Conservation (phyloP, 1,284 basidiomycete species). For the Pascua sp. region DNA sequence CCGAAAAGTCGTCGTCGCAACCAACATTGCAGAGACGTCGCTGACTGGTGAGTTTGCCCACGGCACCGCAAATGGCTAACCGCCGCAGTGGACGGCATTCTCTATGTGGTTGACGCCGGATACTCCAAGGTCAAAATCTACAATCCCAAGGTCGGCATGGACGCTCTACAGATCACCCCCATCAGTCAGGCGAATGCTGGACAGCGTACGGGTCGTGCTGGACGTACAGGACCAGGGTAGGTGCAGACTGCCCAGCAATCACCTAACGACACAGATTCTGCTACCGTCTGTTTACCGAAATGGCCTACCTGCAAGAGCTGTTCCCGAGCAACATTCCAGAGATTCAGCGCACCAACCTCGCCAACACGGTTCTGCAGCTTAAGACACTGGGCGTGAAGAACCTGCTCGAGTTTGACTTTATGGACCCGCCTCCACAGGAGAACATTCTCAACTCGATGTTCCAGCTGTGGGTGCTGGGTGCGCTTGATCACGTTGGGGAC, state of each 20-base stretch:
- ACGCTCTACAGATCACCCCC: slow-evolving; percentile 95
- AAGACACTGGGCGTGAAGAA: slow-evolving; percentile 94
- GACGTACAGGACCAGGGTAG: slow-evolving; percentile 87
- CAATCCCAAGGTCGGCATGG: slow-evolving; percentile 99
- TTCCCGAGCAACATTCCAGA: slow-evolving; percentile 97
- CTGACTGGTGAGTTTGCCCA: slow-evolving; percentile 63
- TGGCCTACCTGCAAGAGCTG: slow-evolving; percentile 91
- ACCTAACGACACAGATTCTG: slow-evolving; percentile 56
- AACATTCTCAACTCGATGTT: slow-evolving; percentile 98
- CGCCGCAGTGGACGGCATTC: slow-evolving; percentile 82
- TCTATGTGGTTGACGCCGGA: slow-evolving; percentile 93
- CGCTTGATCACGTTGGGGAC: slow-evolving; percentile 95
- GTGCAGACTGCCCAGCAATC: neutral
- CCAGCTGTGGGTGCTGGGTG: slow-evolving; percentile 97
- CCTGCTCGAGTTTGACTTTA: slow-evolving; percentile 96
- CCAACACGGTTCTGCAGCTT: slow-evolving; percentile 89
- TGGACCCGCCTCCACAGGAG: slow-evolving; percentile 88
- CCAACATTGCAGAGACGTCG: slow-evolving; percentile 98
- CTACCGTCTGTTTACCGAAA: slow-evolving; percentile 95
- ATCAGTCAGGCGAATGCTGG: slow-evolving; percentile 97
- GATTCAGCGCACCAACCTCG: slow-evolving; percentile 95
- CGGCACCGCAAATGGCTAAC: slow-evolving; percentile 17
- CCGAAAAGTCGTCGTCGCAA: slow-evolving; percentile 95
- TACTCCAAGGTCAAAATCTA: slow-evolving; percentile 99
- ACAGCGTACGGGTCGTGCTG: slow-evolving; percentile 92